Conservation (phyloP, 2,329 filamentous ascomycete genomes). For the Fusarium dimerum region DNA sequence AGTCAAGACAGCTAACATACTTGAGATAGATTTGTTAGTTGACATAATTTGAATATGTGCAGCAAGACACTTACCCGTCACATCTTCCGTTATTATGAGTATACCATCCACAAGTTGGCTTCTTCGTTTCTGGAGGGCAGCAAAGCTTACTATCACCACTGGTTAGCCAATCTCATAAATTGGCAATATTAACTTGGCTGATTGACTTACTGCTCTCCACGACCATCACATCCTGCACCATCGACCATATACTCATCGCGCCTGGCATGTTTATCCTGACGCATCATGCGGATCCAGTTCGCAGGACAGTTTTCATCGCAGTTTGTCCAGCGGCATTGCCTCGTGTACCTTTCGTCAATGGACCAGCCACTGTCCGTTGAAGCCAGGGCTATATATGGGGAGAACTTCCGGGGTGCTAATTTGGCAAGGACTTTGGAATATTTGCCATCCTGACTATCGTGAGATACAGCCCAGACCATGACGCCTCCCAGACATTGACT, state of each 20-base stretch:
- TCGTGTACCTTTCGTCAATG: conserved; percentile 1
- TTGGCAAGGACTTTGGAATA: conserved; percentile 5
- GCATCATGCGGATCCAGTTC: conserved; percentile 9
- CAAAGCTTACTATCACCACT: conserved; percentile 7
- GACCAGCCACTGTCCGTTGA: conserved; percentile 1
- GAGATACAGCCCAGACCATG: conserved; percentile 17
- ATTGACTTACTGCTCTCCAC: too few relatives aligned
- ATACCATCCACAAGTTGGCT: conserved; percentile 11
- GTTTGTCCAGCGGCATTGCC: conserved; percentile 11
- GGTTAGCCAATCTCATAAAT: too few relatives aligned
- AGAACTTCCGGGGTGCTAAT: conserved; percentile 1
- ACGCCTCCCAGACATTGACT: conserved; percentile 8
- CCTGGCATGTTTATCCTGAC: conserved; percentile 6
- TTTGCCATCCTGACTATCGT: conserved; percentile 10
- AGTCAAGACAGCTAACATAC: too few relatives aligned
- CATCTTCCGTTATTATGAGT: conserved; percentile 12
- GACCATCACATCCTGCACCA: conserved; percentile 3
- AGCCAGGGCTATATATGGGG: conserved; percentile 1
- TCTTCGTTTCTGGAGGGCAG: conserved; percentile 5
- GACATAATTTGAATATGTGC: too few relatives aligned
- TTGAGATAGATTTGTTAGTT: too few relatives aligned
- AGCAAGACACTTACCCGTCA: too few relatives aligned
- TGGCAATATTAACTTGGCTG: too few relatives aligned
- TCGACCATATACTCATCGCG: conserved; percentile 9
- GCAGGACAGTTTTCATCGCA: conserved; percentile 8